These are phyloP conservation scores for Termitomyces sp. DNA, from an alignment of 768 basidiomycete genomes.

Conservation along the genomic window DNA sequence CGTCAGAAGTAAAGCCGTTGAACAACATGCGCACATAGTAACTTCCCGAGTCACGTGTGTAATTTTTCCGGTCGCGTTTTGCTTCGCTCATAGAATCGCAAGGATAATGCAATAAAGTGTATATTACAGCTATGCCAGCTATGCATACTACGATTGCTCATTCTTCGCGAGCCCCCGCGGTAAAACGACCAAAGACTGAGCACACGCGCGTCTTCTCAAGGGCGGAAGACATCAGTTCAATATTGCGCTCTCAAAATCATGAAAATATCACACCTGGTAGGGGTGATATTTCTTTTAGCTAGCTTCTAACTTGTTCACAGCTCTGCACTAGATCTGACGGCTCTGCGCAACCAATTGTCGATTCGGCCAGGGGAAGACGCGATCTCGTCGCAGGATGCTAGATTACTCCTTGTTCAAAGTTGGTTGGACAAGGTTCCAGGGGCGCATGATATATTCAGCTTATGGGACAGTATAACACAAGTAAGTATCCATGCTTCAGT, in stretches of 20 bases:
- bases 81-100: neutral
- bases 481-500: slow-evolving; percentile 28
- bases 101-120: neutral
- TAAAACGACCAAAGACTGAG: neutral
- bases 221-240: slow-evolving; percentile 26
- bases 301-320: slow-evolving; percentile 5
- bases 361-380: slow-evolving; percentile 39
- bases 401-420: slow-evolving; percentile 49
- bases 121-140: neutral
- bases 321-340: slow-evolving; percentile 32
- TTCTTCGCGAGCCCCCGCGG: neutral
- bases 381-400: slow-evolving; percentile 50
- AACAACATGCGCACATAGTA: neutral
- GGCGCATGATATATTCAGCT: slow-evolving; percentile 52
- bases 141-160: neutral
- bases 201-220: slow-evolving; percentile 13
- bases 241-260: slow-evolving; percentile 25
- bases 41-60: neutral
- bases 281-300: slow-evolving; percentile 14
- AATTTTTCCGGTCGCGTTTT: neutral
- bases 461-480: slow-evolving; percentile 51
- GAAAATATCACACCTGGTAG: slow-evolving; percentile 23
- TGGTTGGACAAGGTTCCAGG: slow-evolving; percentile 59
- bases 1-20: neutral
- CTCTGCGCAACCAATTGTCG: slow-evolving; percentile 60